Conservation (phyloP, 495 filamentous ascomycete species). For the Mytilinidion resinicola region DNA sequence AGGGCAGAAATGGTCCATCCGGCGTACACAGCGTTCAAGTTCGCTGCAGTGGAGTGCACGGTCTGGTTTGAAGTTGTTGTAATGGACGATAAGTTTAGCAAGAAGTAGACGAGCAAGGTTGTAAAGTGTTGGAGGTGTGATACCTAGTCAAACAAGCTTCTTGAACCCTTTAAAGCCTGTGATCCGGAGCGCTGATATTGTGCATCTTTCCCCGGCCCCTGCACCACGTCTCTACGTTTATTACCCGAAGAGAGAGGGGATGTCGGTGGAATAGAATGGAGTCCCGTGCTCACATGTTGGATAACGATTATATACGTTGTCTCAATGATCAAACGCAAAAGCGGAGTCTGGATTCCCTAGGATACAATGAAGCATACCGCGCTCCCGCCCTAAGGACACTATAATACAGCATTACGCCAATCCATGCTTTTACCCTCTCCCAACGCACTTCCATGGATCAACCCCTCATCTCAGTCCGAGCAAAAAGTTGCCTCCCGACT, state of each 20-base stretch:
- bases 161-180: too few relatives aligned
- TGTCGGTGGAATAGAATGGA: too few relatives aligned
- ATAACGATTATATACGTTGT: too few relatives aligned
- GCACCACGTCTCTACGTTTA: too few relatives aligned
- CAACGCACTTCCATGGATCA: conserved; percentile 5
- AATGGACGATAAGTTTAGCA: conserved; percentile 43
- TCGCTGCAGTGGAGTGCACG: conserved; percentile 77
- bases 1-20: conserved; percentile 93
- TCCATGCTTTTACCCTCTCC: not conserved
- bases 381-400: conserved; percentile 13
- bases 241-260: too few relatives aligned
- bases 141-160: too few relatives aligned
- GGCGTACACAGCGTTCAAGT: conserved; percentile 67
- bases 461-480: conserved; percentile 47
- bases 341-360: conserved; percentile 28
- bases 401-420: conserved; percentile 16
- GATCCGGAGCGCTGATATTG: too few relatives aligned
- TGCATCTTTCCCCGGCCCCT: too few relatives aligned
- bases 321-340: not conserved
- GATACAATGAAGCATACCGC: conserved; percentile 14
- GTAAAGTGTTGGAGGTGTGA: too few relatives aligned
- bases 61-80: conserved; percentile 76
- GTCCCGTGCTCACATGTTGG: too few relatives aligned
- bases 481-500: conserved; percentile 56
- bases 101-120: too few relatives aligned